phyloP scores from a whole-genome alignment of 805 yeast species.

The Candida sonorensis region DNA sequence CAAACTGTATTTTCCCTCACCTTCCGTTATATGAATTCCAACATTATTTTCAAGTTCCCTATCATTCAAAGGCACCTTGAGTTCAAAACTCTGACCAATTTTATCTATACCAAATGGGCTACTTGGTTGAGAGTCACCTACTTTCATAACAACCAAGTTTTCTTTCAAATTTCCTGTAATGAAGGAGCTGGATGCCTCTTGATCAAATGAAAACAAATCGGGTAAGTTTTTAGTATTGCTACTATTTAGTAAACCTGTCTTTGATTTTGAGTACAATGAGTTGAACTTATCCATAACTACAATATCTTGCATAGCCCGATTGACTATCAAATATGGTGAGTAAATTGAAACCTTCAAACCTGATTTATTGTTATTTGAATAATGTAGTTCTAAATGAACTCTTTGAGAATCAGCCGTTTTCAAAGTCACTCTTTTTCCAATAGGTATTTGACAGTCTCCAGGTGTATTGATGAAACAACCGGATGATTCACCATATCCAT shows the following conservation, averaged over 20 bases:
- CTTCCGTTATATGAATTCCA: constrained; percentile 73
- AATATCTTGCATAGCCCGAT: constrained; percentile 67
- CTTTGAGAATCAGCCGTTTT: constrained; percentile 61
- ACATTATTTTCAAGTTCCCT: constrained; percentile 58
- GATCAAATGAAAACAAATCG: constrained; percentile 78
- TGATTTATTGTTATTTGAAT: constrained; percentile 44
- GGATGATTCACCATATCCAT: constrained; percentile 59
- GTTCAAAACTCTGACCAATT: constrained; percentile 70
- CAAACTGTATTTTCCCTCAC: constrained; percentile 73
- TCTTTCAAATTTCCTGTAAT: constrained; percentile 33
- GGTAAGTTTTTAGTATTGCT: constrained; percentile 41
- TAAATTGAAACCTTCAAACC: constrained; percentile 65
- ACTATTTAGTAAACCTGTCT: constrained; percentile 6
- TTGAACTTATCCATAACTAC: constrained; percentile 51
- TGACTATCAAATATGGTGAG: constrained; percentile 79
- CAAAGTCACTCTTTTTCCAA: constrained; percentile 40
- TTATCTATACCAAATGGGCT: constrained; percentile 79
- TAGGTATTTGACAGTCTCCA: constrained; percentile 11
- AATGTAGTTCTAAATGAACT: constrained; percentile 58
- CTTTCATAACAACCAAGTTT: constrained; percentile 58
- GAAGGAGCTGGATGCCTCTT: constrained; percentile 32
- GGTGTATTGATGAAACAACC: constrained; percentile 70
- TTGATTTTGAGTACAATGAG: constrained; percentile 39
- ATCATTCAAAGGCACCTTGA: constrained; percentile 38
- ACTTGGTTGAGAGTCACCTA: constrained; percentile 70